A percentile compares a stretch with the other conserved stretches of the same genome.
Conservation (phyloP, 768 basidiomycete species). For the Sporobolomyces pararoseus region DNA sequence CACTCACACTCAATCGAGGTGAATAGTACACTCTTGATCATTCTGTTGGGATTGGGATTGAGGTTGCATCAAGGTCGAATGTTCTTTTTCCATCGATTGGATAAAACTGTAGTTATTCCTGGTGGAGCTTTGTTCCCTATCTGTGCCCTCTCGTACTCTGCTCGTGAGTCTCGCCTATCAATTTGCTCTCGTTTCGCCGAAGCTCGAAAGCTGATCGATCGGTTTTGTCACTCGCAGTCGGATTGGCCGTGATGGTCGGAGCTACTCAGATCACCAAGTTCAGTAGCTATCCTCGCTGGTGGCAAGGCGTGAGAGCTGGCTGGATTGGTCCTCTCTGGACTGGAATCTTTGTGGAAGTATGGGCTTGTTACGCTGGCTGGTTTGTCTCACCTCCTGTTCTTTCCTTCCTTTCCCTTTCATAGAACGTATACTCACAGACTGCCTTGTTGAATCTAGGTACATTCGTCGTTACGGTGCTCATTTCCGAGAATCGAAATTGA, state of each 20-base stretch:
- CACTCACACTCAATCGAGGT: too few relatives aligned
- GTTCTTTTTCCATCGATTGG: constrained; percentile 21
- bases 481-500: not conserved
- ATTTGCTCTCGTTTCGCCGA: not conserved
- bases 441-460: constrained; percentile 13
- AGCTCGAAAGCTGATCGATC: too few relatives aligned
- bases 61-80: constrained; percentile 6
- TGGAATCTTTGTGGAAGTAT: constrained; percentile 24
- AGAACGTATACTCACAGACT: too few relatives aligned
- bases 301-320: not conserved
- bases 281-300: not conserved
- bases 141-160: constrained; percentile 15
- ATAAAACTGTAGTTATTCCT: constrained; percentile 21
- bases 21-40: constrained; percentile 5
- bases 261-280: constrained; percentile 1
- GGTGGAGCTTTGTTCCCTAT: constrained; percentile 7
- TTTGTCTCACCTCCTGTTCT: constrained; percentile 2
- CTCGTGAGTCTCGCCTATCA: not conserved
- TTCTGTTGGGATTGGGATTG: constrained; percentile 9
- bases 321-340: constrained; percentile 18
- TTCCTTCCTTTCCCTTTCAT: not conserved
- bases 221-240: constrained; percentile 7
- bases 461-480: constrained; percentile 27
- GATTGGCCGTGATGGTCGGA: constrained; percentile 2
- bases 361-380: constrained; percentile 15